Percentiles rank a stretch among this genome's conserved stretches.
phyloP scores from a whole-genome alignment of 495 filamentous ascomycete genomes.

The Aspergillus steynii region DNA sequence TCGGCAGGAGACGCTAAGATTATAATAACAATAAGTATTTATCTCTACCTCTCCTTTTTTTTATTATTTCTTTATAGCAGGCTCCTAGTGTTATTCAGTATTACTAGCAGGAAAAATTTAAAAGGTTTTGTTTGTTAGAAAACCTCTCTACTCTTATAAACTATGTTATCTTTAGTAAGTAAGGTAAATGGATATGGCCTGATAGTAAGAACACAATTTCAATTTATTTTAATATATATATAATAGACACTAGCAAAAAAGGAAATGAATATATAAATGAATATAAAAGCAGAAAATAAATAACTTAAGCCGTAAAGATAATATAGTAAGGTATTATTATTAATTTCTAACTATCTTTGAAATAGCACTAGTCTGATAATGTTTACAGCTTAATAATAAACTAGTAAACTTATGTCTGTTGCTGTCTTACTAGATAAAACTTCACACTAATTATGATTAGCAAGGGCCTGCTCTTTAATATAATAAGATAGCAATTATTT shows the following conservation, averaged over 20 bases:
- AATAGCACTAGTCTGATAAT: not conserved
- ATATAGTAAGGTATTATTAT: not conserved
- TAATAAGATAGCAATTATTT: not conserved
- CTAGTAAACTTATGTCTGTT: not conserved
- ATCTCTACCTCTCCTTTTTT: not conserved
- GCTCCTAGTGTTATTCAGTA: not conserved
- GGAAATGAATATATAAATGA: not conserved
- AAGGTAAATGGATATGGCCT: not conserved
- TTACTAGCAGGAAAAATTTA: not conserved
- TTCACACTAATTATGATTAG: not conserved
- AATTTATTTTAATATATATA: not conserved
- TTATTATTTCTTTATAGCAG: not conserved
- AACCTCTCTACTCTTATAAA: too few relatives aligned
- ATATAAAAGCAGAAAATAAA: not conserved
- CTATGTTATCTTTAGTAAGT: constrained; percentile 4
- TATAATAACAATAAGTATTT: constrained; percentile 4
- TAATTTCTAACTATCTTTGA: not conserved
- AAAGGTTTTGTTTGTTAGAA: too few relatives aligned
- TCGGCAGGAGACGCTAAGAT: constrained; percentile 2
- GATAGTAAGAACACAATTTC: constrained; percentile 1
- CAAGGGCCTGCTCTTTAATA: not conserved
- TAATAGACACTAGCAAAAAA: not conserved
- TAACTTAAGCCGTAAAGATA: not conserved
- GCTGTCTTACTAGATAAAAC: not conserved
- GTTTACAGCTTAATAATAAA: not conserved